phyloP scores from a whole-genome alignment of 176 grass and related monocot species.

The Oryza rufipogon region DNA sequence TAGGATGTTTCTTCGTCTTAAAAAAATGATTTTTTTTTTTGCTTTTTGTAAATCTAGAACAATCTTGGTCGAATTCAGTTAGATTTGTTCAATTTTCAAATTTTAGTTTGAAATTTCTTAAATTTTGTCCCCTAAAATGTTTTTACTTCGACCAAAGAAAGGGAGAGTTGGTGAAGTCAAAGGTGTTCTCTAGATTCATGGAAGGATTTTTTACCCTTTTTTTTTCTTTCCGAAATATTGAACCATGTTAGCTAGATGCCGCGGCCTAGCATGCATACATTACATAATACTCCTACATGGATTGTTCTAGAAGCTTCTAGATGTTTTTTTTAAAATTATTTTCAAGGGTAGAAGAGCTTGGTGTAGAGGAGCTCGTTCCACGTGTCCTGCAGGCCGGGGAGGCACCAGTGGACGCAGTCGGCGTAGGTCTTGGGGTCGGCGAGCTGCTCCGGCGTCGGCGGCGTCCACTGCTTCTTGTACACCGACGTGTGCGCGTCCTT shows the following conservation, averaged over 20 bases:
- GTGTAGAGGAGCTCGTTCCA: slow-evolving; percentile 79
- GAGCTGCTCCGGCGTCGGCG: slow-evolving; percentile 51
- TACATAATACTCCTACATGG: neutral
- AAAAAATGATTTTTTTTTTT: neutral
- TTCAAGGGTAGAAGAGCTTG: slow-evolving; percentile 71
- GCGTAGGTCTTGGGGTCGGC: slow-evolving; percentile 62
- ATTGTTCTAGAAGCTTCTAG: neutral
- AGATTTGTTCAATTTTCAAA: neutral
- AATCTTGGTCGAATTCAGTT: neutral
- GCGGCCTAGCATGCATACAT: neutral
- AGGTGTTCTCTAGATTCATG: too few relatives aligned
- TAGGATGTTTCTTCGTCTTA: too few relatives aligned
- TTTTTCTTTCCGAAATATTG: neutral
- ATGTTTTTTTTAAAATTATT: neutral
- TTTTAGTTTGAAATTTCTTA: neutral
- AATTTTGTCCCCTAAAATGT: neutral
- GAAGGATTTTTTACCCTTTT: neutral
- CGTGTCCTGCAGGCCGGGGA: slow-evolving; percentile 68
- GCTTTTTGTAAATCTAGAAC: too few relatives aligned
- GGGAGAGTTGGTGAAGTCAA: too few relatives aligned
- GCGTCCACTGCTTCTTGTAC: slow-evolving; percentile 74
- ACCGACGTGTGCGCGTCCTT: slow-evolving; percentile 78
- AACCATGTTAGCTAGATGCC: neutral
- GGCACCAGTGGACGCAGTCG: slow-evolving; percentile 82
- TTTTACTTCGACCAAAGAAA: too few relatives aligned